phyloP scores from a whole-genome alignment of 108 stramenopile species.

The Nitzschia sp. region DNA sequence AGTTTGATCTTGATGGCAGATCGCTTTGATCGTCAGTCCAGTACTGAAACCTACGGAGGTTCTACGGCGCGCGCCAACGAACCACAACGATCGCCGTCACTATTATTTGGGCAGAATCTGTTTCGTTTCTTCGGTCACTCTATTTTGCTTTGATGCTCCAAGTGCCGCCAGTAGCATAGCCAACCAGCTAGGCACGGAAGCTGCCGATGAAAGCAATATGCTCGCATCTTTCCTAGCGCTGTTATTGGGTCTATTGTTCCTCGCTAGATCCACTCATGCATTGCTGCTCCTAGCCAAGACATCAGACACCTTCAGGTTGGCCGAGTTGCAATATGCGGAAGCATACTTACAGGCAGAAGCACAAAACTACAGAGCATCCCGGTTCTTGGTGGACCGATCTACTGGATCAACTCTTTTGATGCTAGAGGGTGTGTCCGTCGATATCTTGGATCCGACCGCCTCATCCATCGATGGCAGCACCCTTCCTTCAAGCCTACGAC shows the following conservation, averaged over 20 bases:
- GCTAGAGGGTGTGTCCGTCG: conserved; percentile 28
- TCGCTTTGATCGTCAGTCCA: no score
- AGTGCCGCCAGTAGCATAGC: no score
- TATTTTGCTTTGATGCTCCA: no score
- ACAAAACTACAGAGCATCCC: conserved; percentile 15
- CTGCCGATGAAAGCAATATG: no score
- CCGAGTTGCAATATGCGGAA: conserved; percentile 63
- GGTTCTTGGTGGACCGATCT: conserved; percentile 41
- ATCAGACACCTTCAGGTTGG: conserved; percentile 68
- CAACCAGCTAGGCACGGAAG: no score
- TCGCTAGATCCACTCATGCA: background rate
- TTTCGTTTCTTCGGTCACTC: no score
- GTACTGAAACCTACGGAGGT: no score
- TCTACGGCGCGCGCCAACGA: no score
- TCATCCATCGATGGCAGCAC: background rate
- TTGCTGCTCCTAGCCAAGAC: conserved; percentile 50
- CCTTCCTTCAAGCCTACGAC: conserved; percentile 35
- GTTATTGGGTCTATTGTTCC: background rate
- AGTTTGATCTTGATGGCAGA: no score
- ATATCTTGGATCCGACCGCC: conserved; percentile 1
- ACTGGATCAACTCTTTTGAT: conserved; percentile 46
- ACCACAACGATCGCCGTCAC: no score
- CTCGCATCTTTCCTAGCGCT: no score
- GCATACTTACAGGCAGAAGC: conserved; percentile 32
- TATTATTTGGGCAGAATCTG: no score